Base-by-base conservation (phyloP, 305 asterid species). In the Rubia balearica region DNA sequence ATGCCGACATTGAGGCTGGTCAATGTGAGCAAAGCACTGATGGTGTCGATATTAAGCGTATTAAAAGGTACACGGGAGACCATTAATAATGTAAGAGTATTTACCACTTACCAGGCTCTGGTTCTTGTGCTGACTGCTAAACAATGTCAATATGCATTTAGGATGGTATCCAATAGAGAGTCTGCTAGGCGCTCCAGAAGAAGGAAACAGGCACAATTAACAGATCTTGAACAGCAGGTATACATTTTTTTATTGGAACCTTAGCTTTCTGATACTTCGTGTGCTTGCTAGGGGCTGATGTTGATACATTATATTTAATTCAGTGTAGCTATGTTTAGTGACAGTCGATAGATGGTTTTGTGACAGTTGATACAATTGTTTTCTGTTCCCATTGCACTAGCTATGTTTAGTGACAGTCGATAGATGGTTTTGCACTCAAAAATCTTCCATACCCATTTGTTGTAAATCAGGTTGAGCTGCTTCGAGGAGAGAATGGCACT, bases 161-260 rank as follows among this genome's bases (percentile, higher is more conserved):
- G 98, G 85, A 89, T 81, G 94, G 90, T 83, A 55, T 88, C 96
- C 7, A 92, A 92, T 48, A 74, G 89, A 80, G 95, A 92, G 67
- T 90, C 98, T 41, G 98, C 98, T 24, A 75, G 93, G 17, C 91
- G 98, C 60, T 92, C 97, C 0, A 87, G 98, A 76, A 75, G 83
- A 75, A 76, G 96, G 73, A 92, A 92, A 81, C 98, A 92, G 83
- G 96, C 87, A 1, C 91, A 90, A 30, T 80, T 90, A 76, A 75
- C 86, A 8, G 98, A 87, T 60, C 93, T 92, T 30, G 96, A 92
- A 61, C 86, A 80, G 41, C 96, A 90, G 89, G 96, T 87, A 75
- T 8, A 36, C 17, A 16, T n/a, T 42, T 43, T 71, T 33, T 0
- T 21, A 6, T 61, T 13, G 65, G 38, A 46, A 5, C 53, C 27